Evolutionary conservation across 345 rosid species (phyloP).

Genomic region (Brassica carinata): DNA sequence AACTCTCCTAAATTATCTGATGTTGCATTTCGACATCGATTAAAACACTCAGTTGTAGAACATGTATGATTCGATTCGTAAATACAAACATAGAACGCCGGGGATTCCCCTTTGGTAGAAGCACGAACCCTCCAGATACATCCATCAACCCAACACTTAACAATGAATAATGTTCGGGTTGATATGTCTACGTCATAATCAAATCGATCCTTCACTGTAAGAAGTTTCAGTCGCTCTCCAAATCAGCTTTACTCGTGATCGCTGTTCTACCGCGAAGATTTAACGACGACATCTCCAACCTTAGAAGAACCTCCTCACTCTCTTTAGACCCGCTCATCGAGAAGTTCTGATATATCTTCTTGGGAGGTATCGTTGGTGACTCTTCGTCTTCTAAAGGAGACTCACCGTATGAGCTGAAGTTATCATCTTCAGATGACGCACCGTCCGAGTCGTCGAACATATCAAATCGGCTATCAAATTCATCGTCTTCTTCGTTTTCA

Average conservation of each 20-base stretch:
- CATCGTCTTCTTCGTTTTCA: neutral
- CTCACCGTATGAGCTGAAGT: neutral
- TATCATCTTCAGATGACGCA: neutral
- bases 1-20: neutral
- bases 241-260: neutral
- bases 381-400: neutral
- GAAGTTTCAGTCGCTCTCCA: neutral
- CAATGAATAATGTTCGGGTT: neutral
- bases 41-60: neutral
- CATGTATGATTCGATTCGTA: neutral
- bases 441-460: neutral
- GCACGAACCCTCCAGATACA: neutral
- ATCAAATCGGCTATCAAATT: neutral
- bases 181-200: neutral
- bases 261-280: neutral
- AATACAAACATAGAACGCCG: neutral
- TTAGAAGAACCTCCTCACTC: too few relatives aligned
- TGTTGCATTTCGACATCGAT: neutral
- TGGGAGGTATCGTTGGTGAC: neutral
- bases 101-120: neutral
- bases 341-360: too few relatives aligned
- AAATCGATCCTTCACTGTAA: neutral
- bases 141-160: neutral
- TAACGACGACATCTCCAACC: neutral
- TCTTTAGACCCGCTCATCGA: too few relatives aligned